These are phyloP conservation scores for Fennellomyces sp. DNA, from an alignment of 371 early-diverging fungal genomes.

Conservation along the genomic window DNA sequence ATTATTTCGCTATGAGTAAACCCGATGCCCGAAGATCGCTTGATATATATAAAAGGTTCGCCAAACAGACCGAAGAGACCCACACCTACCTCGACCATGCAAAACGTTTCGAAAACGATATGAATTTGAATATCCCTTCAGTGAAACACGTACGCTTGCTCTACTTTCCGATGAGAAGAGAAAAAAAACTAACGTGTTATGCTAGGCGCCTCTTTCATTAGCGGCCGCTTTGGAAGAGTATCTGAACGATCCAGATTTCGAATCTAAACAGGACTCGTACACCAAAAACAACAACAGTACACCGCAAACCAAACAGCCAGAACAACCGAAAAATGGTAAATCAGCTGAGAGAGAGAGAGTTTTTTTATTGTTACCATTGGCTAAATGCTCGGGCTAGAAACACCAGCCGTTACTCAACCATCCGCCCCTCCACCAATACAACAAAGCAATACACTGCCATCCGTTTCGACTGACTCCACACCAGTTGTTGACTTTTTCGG, in stretches of 20 bases:
- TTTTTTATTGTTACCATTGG: no score
- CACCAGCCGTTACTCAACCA: no score
- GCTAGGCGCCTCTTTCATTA: slow-evolving; percentile 83
- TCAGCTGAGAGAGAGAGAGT: no score
- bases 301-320: background rate
- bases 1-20: slow-evolving; percentile 89
- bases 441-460: slow-evolving; percentile 23
- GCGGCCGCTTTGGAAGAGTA: slow-evolving; percentile 89
- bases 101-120: slow-evolving; percentile 65
- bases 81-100: slow-evolving; percentile 84
- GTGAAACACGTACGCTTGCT: slow-evolving; percentile 75
- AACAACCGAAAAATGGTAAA: background rate
- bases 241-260: slow-evolving; percentile 73
- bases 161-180: background rate
- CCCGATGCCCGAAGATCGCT: slow-evolving; percentile 81
- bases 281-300: slow-evolving; percentile 37
- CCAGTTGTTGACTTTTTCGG: slow-evolving; percentile 71
- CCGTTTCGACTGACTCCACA: slow-evolving; percentile 37
- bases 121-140: slow-evolving; percentile 80
- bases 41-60: slow-evolving; percentile 89
- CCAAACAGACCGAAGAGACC: slow-evolving; percentile 78
- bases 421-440: slow-evolving; percentile 12
- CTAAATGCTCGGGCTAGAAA: no score
- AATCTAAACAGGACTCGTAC: slow-evolving; percentile 47
- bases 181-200: background rate